phyloP scores from a whole-genome alignment of 768 basidiomycete species.

The Antrodiella citrinella region DNA sequence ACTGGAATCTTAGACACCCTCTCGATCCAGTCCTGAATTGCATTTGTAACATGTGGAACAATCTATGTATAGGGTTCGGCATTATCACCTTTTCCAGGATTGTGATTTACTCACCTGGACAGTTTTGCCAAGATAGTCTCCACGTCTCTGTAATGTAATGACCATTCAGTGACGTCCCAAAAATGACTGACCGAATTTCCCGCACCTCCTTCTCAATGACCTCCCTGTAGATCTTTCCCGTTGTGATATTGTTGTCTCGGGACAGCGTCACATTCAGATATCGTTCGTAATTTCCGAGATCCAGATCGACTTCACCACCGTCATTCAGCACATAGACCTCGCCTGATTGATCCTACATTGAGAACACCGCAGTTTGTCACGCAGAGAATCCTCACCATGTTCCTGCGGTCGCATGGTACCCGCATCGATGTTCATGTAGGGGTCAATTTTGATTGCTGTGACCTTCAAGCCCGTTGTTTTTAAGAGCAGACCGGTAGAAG shows the following conservation, averaged over 20 bases:
- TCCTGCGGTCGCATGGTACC: conserved; percentile 99
- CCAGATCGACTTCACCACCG: conserved; percentile 95
- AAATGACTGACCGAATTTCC: conserved; percentile 5
- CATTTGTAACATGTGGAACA: conserved; percentile 93
- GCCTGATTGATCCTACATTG: conserved; percentile 34
- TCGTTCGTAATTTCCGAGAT: conserved; percentile 97
- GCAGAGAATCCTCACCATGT: conserved; percentile 61
- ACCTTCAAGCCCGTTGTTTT: conserved; percentile 95
- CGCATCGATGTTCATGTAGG: conserved; percentile 99
- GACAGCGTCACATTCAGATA: conserved; percentile 93
- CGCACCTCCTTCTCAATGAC: conserved; percentile 96
- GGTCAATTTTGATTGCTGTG: conserved; percentile 99
- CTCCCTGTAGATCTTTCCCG: conserved; percentile 94
- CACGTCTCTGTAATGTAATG: conserved; percentile 50
- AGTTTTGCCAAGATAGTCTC: conserved; percentile 92
- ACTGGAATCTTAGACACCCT: conserved; percentile 91
- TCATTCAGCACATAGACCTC: conserved; percentile 99
- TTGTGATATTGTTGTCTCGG: conserved; percentile 96
- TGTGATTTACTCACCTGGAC: conserved; percentile 59
- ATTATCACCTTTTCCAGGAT: neutral
- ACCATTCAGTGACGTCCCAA: no score
- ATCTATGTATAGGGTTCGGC: conserved; percentile 39
- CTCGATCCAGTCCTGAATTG: conserved; percentile 98
- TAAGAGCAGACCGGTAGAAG: conserved; percentile 90
- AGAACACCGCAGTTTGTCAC: neutral